These are phyloP conservation scores for Camelina hispida DNA, from an alignment of 345 rosid species.

Conservation along the genomic window DNA sequence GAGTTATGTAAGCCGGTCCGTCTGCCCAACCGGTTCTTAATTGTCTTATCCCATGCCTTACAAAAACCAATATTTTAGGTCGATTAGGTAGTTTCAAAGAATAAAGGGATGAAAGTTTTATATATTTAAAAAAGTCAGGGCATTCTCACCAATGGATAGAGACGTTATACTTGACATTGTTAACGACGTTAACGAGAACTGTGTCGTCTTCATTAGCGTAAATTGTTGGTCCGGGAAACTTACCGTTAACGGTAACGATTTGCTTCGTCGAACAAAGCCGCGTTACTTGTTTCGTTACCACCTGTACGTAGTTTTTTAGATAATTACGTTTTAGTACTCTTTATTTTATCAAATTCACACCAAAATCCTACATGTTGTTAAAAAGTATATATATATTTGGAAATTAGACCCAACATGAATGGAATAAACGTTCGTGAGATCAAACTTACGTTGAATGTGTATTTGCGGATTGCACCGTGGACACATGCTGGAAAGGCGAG, in stretches of 20 bases:
- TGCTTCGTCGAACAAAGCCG: conserved; percentile 45
- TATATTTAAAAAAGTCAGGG: not conserved
- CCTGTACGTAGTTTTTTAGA: conserved; percentile 22
- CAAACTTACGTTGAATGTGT: conserved; percentile 44
- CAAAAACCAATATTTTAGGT: not conserved
- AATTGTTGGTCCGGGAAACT: conserved; percentile 83
- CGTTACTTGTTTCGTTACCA: conserved; percentile 43
- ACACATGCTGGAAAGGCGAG: conserved; percentile 29
- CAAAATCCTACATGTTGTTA: not conserved
- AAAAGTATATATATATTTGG: no score
- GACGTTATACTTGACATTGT: conserved; percentile 85
- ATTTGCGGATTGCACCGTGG: conserved; percentile 43
- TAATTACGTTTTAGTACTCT: not conserved
- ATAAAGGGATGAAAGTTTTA: not conserved
- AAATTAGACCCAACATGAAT: not conserved
- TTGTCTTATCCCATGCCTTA: conserved; percentile 90
- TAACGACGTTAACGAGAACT: conserved; percentile 71
- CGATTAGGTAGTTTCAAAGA: not conserved
- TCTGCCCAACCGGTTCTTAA: conserved; percentile 87
- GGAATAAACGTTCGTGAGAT: not conserved
- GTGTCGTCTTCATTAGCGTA: conserved; percentile 85
- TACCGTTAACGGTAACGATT: conserved; percentile 76
- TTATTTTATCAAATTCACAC: not conserved
- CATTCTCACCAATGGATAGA: conserved; percentile 79
- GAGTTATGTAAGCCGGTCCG: conserved; percentile 93